phyloP scores from a whole-genome alignment of 495 filamentous ascomycete genomes.

The Penicillium bialowiezense region DNA sequence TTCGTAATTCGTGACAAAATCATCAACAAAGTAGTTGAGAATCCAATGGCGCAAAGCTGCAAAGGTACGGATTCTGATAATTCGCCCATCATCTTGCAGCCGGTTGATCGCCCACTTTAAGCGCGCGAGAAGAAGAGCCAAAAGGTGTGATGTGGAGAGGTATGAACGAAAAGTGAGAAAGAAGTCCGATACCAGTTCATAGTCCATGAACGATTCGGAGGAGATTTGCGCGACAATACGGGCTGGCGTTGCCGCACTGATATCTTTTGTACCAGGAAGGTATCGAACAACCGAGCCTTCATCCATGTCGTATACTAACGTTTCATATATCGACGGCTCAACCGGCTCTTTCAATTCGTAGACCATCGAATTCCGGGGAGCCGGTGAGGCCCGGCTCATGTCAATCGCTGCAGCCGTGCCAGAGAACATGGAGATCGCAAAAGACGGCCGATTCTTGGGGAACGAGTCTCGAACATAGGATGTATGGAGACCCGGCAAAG shows the following conservation, averaged over 20 bases:
- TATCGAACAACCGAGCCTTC: slow-evolving; percentile 84
- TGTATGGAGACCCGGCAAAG: slow-evolving; percentile 16
- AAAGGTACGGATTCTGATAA: slow-evolving; percentile 93
- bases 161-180: slow-evolving; percentile 94
- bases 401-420: slow-evolving; percentile 40
- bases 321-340: slow-evolving; percentile 69
- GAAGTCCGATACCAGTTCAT: slow-evolving; percentile 96
- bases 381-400: slow-evolving; percentile 27
- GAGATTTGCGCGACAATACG: slow-evolving; percentile 97
- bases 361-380: slow-evolving; percentile 36
- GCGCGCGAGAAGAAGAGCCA: slow-evolving; percentile 78
- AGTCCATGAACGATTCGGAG: slow-evolving; percentile 92
- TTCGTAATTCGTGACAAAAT: slow-evolving; percentile 82
- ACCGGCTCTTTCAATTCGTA: slow-evolving; percentile 48
- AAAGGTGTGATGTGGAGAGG: slow-evolving; percentile 68
- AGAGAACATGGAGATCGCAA: slow-evolving; percentile 47
- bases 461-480: slow-evolving; percentile 25
- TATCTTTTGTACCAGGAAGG: slow-evolving; percentile 64
- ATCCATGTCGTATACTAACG: slow-evolving; percentile 68
- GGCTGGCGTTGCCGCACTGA: slow-evolving; percentile 85
- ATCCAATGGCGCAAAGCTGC: slow-evolving; percentile 98
- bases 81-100: slow-evolving; percentile 78
- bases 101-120: slow-evolving; percentile 83
- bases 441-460: slow-evolving; percentile 29
- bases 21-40: slow-evolving; percentile 94